Evolutionary conservation across 306 rosid species (phyloP).

Genomic region (Gastrolobium villosum): DNA sequence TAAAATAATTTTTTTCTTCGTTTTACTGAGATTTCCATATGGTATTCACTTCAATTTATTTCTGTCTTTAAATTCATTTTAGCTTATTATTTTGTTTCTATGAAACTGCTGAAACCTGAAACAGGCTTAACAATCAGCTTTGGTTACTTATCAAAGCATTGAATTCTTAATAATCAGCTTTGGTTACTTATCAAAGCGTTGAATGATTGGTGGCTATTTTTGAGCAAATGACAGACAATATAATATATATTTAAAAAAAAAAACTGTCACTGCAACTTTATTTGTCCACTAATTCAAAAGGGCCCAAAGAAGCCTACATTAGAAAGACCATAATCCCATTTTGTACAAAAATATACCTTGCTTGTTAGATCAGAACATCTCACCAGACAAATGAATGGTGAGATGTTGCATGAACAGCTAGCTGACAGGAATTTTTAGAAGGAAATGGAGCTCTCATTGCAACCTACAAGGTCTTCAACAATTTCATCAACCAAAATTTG

Average conservation of each 20-base stretch:
- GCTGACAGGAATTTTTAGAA: constrained; percentile 29
- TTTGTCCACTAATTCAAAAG: constrained; percentile 38
- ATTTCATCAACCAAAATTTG: constrained; percentile 71
- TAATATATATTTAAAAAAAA: background rate
- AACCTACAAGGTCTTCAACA: constrained; percentile 62
- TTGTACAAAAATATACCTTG: constrained; percentile 57
- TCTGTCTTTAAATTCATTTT: background rate
- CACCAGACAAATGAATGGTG: background rate
- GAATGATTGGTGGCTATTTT: background rate
- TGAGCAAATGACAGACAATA: constrained; percentile 15
- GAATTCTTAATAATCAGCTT: background rate
- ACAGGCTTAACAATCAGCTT: background rate
- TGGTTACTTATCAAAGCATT: background rate
- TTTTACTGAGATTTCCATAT: background rate
- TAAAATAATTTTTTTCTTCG: background rate
- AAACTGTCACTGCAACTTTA: constrained; percentile 11
- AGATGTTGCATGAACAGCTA: constrained; percentile 17
- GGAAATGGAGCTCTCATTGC: constrained; percentile 42
- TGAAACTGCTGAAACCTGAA: constrained; percentile 11
- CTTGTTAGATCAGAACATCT: constrained; percentile 37
- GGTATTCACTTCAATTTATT: constrained; percentile 15
- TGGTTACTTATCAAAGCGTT: background rate
- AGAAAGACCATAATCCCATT: constrained; percentile 51
- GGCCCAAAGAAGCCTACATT: constrained; percentile 12
- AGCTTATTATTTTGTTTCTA: background rate